Base-by-base conservation (phyloP, 129 eudicot genomes). In the Tagetes patula region DNA sequence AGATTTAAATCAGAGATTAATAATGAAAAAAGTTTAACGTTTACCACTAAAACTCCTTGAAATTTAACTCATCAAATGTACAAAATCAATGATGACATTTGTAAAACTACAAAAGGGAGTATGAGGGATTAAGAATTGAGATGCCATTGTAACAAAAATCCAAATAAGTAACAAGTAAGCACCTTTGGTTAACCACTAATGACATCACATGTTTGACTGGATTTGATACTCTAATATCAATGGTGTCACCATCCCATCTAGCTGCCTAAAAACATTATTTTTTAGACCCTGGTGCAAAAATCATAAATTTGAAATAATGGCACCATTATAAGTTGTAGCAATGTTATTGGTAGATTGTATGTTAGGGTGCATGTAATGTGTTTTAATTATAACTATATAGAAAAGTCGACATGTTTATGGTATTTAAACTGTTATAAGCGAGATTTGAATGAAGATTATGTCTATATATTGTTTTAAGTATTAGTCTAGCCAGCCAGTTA, bases 131-230 rank as follows among this genome's bases (percentile, higher is more conserved):
- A 6, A 14, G 56, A 47, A 32, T 40, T 82, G 31, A 79, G 79
- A 79, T 83, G 78, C 87, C 40, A 30, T 33, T 72, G 63, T 64
- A 54, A 58, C 77, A 72, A 65, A 53, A 72, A 5, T 75, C 82
- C 82, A 71, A 71, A 67, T 67, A 71, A 46, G 75, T 47, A 75
- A 38, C 40, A 77, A 49, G 52, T 75, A 65, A 31, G 66, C 73
- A 75, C 67, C 37, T 71, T n/a, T 78, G 71, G 82, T 78, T 62
- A 62, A 70, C 59, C 48, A 62, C 59, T 37, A 54, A 52, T 77
- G 77, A 77, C 82, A 60, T 71, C 77, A 77, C 56, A 47, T 31
- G 43, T 70, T 77, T 77, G 65, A 71, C 81, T 39, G 41, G 59
- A 20, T 45, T 58, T 6, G 20, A 64, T 75, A 32, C 45, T 63